phyloP scores from a whole-genome alignment of 345 rosid genomes.

The Acer campestre region DNA sequence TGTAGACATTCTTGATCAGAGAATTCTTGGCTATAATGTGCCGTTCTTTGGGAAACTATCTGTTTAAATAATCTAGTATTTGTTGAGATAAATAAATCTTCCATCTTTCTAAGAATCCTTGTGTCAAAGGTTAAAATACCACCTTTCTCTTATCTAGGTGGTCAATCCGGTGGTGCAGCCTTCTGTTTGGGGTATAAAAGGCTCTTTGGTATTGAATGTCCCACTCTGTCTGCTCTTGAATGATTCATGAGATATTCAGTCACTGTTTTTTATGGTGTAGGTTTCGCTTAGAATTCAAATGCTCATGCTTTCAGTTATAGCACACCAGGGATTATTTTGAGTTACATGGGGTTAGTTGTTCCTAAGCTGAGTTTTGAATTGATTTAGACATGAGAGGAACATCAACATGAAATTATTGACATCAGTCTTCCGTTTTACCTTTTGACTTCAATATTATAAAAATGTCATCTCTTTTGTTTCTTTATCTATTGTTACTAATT shows the following conservation, averaged over 20 bases:
- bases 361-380: not conserved
- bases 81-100: not conserved
- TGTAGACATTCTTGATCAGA: not conserved
- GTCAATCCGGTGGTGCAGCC: not conserved
- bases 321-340: not conserved
- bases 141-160: not conserved
- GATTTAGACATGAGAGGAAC: not conserved
- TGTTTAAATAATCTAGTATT: not conserved
- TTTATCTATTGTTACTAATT: not conserved
- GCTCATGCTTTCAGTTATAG: not conserved
- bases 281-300: not conserved
- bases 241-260: constrained; percentile 6
- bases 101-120: not conserved
- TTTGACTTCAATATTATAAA: not conserved
- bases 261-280: not conserved
- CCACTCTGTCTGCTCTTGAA: not conserved
- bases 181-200: not conserved
- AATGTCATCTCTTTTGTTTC: not conserved
- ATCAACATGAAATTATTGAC: not conserved
- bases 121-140: not conserved
- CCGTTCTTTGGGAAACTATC: not conserved
- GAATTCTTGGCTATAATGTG: not conserved
- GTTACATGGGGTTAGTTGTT: not conserved
- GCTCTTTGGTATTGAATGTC: not conserved
- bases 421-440: not conserved